Evolutionary conservation across 345 rosid genomes (phyloP).

Genomic region (Schrenkiella parvula): DNA sequence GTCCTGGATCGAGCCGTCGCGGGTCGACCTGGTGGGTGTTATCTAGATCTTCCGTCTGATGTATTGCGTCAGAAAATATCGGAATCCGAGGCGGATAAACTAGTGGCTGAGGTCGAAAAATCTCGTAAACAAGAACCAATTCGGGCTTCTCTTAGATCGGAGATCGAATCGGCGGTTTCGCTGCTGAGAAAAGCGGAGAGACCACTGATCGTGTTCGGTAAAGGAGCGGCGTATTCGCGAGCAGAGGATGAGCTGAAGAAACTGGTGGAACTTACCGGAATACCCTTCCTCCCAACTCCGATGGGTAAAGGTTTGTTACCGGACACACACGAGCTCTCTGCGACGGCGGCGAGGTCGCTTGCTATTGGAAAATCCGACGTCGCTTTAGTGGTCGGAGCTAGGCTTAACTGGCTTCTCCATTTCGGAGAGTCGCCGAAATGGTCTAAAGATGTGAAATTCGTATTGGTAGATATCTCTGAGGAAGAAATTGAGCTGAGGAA

Average conservation of each 20-base stretch:
- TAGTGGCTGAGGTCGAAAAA: constrained; percentile 39
- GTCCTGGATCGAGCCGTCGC: constrained; percentile 60
- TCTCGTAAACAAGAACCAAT: constrained; percentile 9
- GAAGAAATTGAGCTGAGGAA: constrained; percentile 83
- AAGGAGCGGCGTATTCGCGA: constrained; percentile 86
- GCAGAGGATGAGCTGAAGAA: constrained; percentile 74
- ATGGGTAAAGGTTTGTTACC: constrained; percentile 98
- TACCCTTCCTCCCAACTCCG: constrained; percentile 92
- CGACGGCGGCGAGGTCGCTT: constrained; percentile 91
- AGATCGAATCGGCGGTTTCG: constrained; percentile 57
- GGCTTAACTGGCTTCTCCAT: constrained; percentile 95
- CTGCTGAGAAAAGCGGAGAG: constrained; percentile 69
- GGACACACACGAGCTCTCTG: constrained; percentile 80
- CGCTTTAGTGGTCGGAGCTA: constrained; percentile 86
- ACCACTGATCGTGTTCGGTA: constrained; percentile 90
- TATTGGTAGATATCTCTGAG: constrained; percentile 65
- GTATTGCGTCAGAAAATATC: constrained; percentile 73
- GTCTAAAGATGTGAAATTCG: constrained; percentile 81
- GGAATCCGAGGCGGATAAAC: constrained; percentile 59
- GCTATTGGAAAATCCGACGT: constrained; percentile 95
- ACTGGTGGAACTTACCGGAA: constrained; percentile 68
- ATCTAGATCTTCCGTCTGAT: constrained; percentile 82
- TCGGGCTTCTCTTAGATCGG: constrained; percentile 31
- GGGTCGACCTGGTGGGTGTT: constrained; percentile 93
- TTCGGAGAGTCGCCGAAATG: constrained; percentile 94